phyloP scores from a whole-genome alignment of 257 asterid species.

The Penstemon eatonii region DNA sequence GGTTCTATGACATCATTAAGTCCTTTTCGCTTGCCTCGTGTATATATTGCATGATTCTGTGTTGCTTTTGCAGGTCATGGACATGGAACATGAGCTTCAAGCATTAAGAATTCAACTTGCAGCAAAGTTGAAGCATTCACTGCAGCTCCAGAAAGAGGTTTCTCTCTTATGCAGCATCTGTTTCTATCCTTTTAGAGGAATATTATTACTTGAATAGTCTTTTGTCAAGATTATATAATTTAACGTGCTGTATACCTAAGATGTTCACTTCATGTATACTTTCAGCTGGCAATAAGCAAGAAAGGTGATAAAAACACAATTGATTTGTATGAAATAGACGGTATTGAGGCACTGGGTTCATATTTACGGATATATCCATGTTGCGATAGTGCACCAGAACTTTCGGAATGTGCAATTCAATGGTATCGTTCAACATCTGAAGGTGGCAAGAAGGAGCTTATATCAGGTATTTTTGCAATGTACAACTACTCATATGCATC shows the following conservation, averaged over 20 bases:
- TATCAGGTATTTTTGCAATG: slow-evolving; percentile 55
- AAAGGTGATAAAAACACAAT: slow-evolving; percentile 41
- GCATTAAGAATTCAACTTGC: slow-evolving; percentile 80
- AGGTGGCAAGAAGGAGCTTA: slow-evolving; percentile 63
- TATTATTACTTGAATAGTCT: background rate
- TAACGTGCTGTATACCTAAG: slow-evolving; percentile 19
- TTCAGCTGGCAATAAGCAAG: slow-evolving; percentile 78
- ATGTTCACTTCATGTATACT: slow-evolving; percentile 14
- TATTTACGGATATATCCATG: slow-evolving; percentile 57
- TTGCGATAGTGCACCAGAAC: slow-evolving; percentile 53
- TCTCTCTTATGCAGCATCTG: background rate
- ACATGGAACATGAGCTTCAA: slow-evolving; percentile 92
- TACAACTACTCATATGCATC: background rate
- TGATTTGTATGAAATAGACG: slow-evolving; percentile 63
- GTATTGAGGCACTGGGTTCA: slow-evolving; percentile 82
- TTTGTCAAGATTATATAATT: background rate
- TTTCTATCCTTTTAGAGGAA: no score
- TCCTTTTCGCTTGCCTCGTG: background rate
- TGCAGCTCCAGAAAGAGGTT: slow-evolving; percentile 19
- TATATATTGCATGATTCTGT: background rate
- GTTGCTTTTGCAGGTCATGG: slow-evolving; percentile 70
- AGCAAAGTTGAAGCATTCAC: slow-evolving; percentile 16
- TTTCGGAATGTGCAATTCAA: slow-evolving; percentile 63
- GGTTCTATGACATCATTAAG: slow-evolving; percentile 5
- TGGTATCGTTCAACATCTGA: slow-evolving; percentile 79